phyloP scores from a whole-genome alignment of 257 asterid species.

The Verbascum thapsus region DNA sequence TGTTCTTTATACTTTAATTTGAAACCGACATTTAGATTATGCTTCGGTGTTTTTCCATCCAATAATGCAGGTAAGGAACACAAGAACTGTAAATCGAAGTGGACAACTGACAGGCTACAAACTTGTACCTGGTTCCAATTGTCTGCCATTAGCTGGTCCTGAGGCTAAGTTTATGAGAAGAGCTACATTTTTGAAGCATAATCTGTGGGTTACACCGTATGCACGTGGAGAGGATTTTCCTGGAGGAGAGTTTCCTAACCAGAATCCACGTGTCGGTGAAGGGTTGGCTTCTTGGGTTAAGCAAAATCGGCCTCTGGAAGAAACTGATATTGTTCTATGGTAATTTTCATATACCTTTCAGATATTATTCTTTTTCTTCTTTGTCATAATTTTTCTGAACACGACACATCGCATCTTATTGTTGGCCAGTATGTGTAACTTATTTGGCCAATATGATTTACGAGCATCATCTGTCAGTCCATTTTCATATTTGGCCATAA shows the following conservation, averaged over 20 bases:
- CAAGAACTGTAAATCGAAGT: slow-evolving; percentile 82
- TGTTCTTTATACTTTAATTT: not conserved
- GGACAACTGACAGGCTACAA: slow-evolving; percentile 94
- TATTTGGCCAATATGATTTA: not conserved
- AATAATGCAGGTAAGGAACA: slow-evolving; percentile 79
- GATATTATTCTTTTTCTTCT: too few species aligned
- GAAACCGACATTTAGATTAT: slow-evolving; percentile 8
- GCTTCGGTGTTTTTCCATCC: not conserved
- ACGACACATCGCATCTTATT: not conserved
- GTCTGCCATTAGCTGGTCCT: slow-evolving; percentile 89
- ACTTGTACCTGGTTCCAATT: slow-evolving; percentile 87
- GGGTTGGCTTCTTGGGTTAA: slow-evolving; percentile 95
- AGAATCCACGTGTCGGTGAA: slow-evolving; percentile 96
- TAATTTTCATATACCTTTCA: too few species aligned
- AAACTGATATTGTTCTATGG: slow-evolving; percentile 91
- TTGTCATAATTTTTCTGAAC: not conserved
- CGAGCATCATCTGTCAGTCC: slow-evolving; percentile 9
- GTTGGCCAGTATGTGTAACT: too few species aligned
- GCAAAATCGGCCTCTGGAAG: slow-evolving; percentile 83
- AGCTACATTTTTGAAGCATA: slow-evolving; percentile 93
- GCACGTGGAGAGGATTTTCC: slow-evolving; percentile 93
- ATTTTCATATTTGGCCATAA: not conserved
- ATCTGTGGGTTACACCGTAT: slow-evolving; percentile 91
- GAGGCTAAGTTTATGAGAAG: slow-evolving; percentile 93
- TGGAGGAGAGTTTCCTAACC: slow-evolving; percentile 98